These are phyloP conservation scores for Oldenlandia corymbosa DNA, from an alignment of 257 asterid genomes.

Conservation along the genomic window DNA sequence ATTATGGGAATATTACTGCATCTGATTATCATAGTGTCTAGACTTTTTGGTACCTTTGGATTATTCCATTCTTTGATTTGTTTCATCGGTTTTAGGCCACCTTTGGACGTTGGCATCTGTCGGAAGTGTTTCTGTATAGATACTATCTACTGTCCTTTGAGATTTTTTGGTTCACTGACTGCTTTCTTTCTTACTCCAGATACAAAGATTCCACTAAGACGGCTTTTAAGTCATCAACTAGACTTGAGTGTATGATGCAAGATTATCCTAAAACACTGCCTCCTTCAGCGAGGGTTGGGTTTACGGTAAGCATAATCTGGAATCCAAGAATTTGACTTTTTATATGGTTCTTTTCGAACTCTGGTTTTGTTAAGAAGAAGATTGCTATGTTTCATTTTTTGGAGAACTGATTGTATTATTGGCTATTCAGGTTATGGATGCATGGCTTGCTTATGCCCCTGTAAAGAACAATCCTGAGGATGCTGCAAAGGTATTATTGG, in stretches of 20 bases:
- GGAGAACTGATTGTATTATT: too few species aligned
- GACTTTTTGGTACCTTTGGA: background rate
- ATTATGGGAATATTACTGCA: background rate
- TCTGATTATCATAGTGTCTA: background rate
- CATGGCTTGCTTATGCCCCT: slow-evolving; percentile 98
- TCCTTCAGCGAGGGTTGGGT: slow-evolving; percentile 95
- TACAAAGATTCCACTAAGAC: slow-evolving; percentile 90
- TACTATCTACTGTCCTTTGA: background rate
- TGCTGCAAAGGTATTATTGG: slow-evolving; percentile 81
- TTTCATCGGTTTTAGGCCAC: background rate
- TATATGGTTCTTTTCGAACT: background rate
- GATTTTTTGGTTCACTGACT: background rate
- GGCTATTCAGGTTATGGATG: slow-evolving; percentile 58
- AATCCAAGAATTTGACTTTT: background rate
- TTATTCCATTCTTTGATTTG: background rate
- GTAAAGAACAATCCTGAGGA: slow-evolving; percentile 99
- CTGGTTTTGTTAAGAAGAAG: background rate
- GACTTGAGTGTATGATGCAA: slow-evolving; percentile 99
- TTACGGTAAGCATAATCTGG: slow-evolving; percentile 62
- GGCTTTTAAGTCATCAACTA: slow-evolving; percentile 90
- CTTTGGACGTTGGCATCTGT: background rate
- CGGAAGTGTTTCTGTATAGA: slow-evolving; percentile 1
- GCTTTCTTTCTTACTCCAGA: slow-evolving; percentile 37
- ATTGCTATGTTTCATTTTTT: too few species aligned
- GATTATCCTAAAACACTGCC: slow-evolving; percentile 95